Percentiles rank a stretch among this genome's conserved stretches.
Evolutionary conservation across 352 stramenopile genomes (phyloP).

Genomic region (Pythium periplocum): DNA sequence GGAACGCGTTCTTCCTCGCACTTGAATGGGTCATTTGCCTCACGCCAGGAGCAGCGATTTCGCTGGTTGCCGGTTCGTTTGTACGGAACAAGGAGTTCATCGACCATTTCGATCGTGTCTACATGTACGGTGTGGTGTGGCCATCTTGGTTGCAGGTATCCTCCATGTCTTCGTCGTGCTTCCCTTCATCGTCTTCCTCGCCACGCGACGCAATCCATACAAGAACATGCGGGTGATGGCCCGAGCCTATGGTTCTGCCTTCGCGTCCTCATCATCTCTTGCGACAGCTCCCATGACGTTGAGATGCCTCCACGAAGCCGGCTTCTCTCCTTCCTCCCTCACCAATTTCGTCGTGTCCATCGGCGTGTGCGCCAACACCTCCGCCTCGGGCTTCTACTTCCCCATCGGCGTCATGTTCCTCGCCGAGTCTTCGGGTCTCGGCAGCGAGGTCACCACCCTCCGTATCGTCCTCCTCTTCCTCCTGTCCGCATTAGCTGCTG

Average conservation of each 20-base stretch:
- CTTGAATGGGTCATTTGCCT: conserved; percentile 68
- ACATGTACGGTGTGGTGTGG: conserved; percentile 50
- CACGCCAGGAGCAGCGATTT: conserved; percentile 61
- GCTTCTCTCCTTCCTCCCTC: conserved; percentile 62
- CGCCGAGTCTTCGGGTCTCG: conserved; percentile 51
- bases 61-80: conserved; percentile 56
- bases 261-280: conserved; percentile 59
- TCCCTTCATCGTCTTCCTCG: conserved; percentile 57
- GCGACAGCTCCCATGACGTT: conserved; percentile 64
- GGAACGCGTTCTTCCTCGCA: conserved; percentile 66
- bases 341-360: conserved; percentile 75
- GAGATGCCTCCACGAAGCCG: conserved; percentile 49
- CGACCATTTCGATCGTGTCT: conserved; percentile 36
- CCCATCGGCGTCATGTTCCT: conserved; percentile 60
- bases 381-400: conserved; percentile 49
- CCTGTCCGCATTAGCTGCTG: conserved; percentile 48
- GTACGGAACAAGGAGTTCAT: conserved; percentile 33
- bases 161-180: conserved; percentile 53
- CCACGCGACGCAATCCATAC: conserved; percentile 67
- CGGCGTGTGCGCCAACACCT: conserved; percentile 57
- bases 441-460: conserved; percentile 39
- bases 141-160: conserved; percentile 24
- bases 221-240: conserved; percentile 58
- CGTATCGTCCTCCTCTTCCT: conserved; percentile 46
- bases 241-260: conserved; percentile 62